Base-by-base conservation (phyloP, 805 yeast genomes). In the Ogataea paradorogensis region DNA sequence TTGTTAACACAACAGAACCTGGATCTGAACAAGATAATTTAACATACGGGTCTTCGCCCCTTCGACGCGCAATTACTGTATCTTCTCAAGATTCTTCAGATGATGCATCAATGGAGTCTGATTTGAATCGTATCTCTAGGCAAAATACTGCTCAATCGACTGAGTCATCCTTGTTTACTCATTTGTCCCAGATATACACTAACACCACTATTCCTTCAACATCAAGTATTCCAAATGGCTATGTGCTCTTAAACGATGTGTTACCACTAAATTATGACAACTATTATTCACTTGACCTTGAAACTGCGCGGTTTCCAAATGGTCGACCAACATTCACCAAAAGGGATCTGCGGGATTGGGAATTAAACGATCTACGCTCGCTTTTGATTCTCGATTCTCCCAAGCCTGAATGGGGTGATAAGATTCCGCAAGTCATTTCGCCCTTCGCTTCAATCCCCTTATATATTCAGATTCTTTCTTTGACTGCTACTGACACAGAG, bases 301-400 rank as follows among this genome's bases (percentile, higher is more conserved):
- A 74, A 16, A 66, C 69, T 27, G 72, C 71, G 41, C 69, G 74
- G 15, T 63, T 77, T 27, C 65, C 72, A 9, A 76, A 76, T 46
- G 83, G 84, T 0, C 65, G 88, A 30, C 87, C 86, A 9, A 57
- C 62, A 18, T 82, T 80, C 59, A 80, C 87, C 0, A 74, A 73
- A 45, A 65, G 88, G 38, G 77, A 74, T 11, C 64, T 84, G 28
- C 63, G 78, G 18, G 84, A 82, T 57, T 84, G 91, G 91, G 80
- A 74, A 33, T 54, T 80, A 35, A 84, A 84, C 58, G 90, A 82
- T 56, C 63, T 80, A 14, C 64, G 91, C 30, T 79, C 88, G 1
- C 58, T 82, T 21, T 62, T 84, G 26, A 78, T 84, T 20, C 67
- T 80, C 15, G 73, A 69, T 23, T 61, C 56, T 18, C 48, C 74